phyloP scores from a whole-genome alignment of 2,329 filamentous ascomycete species.

The Beauveria rudraprayagi region DNA sequence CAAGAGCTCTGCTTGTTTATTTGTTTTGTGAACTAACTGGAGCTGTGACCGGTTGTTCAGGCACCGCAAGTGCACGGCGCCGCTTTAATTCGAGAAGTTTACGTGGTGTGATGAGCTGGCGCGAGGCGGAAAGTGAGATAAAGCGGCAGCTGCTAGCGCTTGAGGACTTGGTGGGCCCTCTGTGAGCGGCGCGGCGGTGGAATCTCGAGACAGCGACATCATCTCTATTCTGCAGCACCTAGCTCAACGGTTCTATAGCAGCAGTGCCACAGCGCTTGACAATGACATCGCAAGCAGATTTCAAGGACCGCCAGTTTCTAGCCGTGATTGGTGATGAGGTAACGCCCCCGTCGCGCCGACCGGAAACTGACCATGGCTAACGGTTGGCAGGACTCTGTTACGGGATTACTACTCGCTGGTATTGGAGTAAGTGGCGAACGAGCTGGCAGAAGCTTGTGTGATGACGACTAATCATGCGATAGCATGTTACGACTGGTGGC shows the following conservation, averaged over 20 bases:
- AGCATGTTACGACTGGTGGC: conserved; percentile 87
- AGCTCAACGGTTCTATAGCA: background rate
- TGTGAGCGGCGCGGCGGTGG: background rate
- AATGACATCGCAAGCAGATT: conserved; percentile 49
- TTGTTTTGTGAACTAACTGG: conserved; percentile 3
- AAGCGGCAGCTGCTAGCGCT: conserved; percentile 2
- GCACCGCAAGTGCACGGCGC: background rate
- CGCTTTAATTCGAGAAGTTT: background rate
- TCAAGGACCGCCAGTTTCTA: conserved; percentile 86
- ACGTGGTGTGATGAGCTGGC: background rate
- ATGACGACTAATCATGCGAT: background rate
- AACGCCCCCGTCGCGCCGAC: background rate
- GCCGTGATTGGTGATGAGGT: conserved; percentile 98
- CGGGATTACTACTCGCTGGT: conserved; percentile 86
- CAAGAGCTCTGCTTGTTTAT: conserved; percentile 5
- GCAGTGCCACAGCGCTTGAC: conserved; percentile 13
- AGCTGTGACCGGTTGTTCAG: background rate
- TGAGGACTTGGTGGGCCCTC: background rate
- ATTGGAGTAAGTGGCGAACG: conserved; percentile 61
- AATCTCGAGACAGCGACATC: background rate
- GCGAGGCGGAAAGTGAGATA: background rate
- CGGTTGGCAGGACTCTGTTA: conserved; percentile 76
- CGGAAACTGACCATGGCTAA: conserved; percentile 14
- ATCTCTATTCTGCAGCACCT: background rate
- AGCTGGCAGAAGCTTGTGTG: background rate